A percentile compares a stretch with the other conserved stretches of the same genome.
These are phyloP conservation scores for maize (Zea mays) DNA, from an alignment of 176 grass and related monocot species.

Conservation along the genomic window DNA sequence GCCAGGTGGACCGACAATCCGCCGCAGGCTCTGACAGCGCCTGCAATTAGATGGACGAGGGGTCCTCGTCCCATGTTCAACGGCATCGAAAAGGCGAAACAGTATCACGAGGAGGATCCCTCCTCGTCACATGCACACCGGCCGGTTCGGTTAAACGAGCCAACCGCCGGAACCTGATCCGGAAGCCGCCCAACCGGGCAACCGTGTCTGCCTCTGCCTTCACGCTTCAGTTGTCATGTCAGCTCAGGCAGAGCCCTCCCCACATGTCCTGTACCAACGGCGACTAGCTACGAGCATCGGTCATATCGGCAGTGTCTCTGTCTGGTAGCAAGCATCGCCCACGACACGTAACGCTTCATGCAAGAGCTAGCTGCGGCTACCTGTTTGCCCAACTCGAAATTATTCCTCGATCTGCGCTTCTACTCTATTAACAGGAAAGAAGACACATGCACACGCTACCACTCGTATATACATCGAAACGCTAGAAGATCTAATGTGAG, in stretches of 20 bases:
- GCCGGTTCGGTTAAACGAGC: background rate
- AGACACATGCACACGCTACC: background rate
- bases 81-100: background rate
- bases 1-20: constrained; percentile 7
- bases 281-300: background rate
- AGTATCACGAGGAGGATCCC: constrained; percentile 43
- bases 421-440: background rate
- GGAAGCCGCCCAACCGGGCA: background rate
- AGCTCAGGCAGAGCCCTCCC: background rate
- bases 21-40: constrained; percentile 11
- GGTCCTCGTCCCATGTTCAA: background rate
- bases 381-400: background rate
- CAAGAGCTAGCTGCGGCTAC: background rate
- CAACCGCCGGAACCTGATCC: background rate
- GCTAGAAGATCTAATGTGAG: background rate
- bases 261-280: background rate
- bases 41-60: background rate
- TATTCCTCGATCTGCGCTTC: background rate
- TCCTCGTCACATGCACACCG: constrained; percentile 24
- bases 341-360: background rate
- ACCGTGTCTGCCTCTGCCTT: background rate
- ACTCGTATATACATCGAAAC: background rate
- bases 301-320: too few relatives aligned
- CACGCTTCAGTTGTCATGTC: background rate
- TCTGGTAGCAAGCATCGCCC: too few relatives aligned